Conservation (phyloP, 2,329 filamentous ascomycete genomes). For the Aspergillus pseudotamarii region DNA sequence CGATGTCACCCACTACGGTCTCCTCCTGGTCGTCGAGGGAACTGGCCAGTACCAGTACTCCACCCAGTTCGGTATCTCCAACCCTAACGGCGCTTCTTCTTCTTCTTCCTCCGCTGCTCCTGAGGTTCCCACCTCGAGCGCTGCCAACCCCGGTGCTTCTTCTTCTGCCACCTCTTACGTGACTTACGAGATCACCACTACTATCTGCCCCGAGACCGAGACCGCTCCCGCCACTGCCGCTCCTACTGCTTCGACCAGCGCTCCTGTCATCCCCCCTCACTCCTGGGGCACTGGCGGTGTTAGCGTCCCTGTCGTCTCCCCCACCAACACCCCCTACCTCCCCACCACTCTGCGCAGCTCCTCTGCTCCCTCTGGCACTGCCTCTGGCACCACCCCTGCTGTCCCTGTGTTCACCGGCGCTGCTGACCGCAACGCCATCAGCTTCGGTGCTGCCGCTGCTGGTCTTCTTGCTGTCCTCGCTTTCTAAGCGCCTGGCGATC, state of each 20-base stretch:
- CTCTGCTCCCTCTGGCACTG: constrained; percentile 15
- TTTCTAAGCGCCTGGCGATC: constrained; percentile 30
- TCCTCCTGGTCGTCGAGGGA: constrained; percentile 63
- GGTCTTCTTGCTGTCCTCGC: constrained; percentile 39
- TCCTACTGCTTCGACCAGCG: constrained; percentile 7
- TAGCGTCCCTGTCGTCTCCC: constrained; percentile 17
- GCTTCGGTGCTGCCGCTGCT: constrained; percentile 38
- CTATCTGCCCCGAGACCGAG: constrained; percentile 10
- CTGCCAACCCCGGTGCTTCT: constrained; percentile 17
- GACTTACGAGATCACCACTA: constrained; percentile 9
- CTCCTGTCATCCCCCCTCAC: constrained; percentile 14
- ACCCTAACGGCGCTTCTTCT: constrained; percentile 23
- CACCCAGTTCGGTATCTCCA: constrained; percentile 62
- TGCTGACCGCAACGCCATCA: constrained; percentile 38
- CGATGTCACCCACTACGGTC: constrained; percentile 59
- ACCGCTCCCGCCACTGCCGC: constrained; percentile 15
- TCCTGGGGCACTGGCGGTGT: constrained; percentile 5
- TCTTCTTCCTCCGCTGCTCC: constrained; percentile 11
- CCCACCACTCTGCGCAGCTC: constrained; percentile 18
- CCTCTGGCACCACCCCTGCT: constrained; percentile 16
- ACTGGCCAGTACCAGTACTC: constrained; percentile 64
- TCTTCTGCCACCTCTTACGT: constrained; percentile 4
- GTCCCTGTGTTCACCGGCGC: constrained; percentile 32
- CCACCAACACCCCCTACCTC: constrained; percentile 16
- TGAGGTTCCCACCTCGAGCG: constrained; percentile 8